Evolutionary conservation across 176 grass and related monocot genomes (phyloP).

Genomic region (Aegilops longissima): DNA sequence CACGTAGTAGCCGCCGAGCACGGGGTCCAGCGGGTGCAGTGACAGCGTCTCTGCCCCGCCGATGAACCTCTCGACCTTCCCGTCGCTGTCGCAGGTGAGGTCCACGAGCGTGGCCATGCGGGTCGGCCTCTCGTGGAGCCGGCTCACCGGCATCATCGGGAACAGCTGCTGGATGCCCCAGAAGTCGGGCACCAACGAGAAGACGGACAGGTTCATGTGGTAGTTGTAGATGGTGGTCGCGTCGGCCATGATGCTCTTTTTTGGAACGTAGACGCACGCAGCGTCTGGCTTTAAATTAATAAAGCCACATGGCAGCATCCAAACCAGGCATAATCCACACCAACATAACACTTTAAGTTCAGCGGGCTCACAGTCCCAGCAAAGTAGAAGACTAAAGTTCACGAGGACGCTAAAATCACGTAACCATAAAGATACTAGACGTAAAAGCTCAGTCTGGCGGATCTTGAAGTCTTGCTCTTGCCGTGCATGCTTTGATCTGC

Average conservation of each 20-base stretch:
- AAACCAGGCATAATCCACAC: no score
- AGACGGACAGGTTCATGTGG: conserved; percentile 44
- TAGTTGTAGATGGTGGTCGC: conserved; percentile 2
- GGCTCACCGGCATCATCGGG: conserved; percentile 33
- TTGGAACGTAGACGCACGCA: no score
- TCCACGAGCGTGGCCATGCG: conserved; percentile 17
- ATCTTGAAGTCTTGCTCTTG: no score
- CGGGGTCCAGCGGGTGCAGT: conserved; percentile 5
- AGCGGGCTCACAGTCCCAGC: no score
- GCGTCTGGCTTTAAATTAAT: no score
- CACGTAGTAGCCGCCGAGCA: conserved; percentile 28
- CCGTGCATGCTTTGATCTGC: no score
- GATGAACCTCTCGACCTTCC: conserved; percentile 35
- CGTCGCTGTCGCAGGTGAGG: conserved; percentile 42
- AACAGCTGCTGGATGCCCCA: conserved; percentile 39
- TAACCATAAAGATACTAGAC: no score
- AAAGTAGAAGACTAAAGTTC: no score
- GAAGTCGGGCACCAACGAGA: conserved; percentile 24
- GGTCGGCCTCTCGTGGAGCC: conserved; percentile 3
- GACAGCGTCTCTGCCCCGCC: not conserved
- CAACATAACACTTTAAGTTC: no score
- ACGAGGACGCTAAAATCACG: no score
- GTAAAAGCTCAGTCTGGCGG: no score
- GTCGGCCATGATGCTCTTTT: not conserved
- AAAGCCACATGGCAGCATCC: no score